Percentiles rank a stretch among this genome's conserved stretches.
Evolutionary conservation across 129 eudicot genomes (phyloP).

Genomic region (Helianthus tuberosus): DNA sequence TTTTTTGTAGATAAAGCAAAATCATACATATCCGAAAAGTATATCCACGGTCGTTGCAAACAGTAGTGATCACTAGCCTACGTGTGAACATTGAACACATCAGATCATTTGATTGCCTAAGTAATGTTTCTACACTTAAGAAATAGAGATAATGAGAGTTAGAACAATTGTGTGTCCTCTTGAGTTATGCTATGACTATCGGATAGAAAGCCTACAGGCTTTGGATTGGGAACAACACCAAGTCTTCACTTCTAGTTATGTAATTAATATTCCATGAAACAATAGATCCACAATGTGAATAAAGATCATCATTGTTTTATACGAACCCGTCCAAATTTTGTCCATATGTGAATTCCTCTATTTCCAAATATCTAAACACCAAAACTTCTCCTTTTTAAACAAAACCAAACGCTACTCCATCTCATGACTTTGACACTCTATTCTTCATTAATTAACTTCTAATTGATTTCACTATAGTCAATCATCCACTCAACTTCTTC

Average conservation of each 20-base stretch:
- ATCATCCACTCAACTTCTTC: too few relatives aligned
- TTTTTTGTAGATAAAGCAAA: too few relatives aligned
- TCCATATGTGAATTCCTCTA: too few relatives aligned
- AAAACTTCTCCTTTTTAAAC: not conserved
- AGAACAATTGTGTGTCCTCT: too few relatives aligned
- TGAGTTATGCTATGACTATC: too few relatives aligned
- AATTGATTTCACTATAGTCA: not conserved
- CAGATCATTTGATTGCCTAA: too few relatives aligned
- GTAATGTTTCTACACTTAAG: too few relatives aligned
- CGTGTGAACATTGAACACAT: too few relatives aligned
- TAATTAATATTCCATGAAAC: not conserved
- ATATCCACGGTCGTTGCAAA: too few relatives aligned
- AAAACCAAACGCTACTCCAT: not conserved
- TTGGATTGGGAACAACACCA: not conserved
- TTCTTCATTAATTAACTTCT: not conserved
- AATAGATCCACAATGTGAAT: not conserved
- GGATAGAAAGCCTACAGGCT: not conserved
- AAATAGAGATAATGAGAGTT: too few relatives aligned
- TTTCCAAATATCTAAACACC: not conserved
- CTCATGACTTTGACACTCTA: not conserved
- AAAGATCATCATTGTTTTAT: not conserved
- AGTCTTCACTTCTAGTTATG: not conserved
- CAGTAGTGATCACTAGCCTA: too few relatives aligned
- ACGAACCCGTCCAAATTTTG: not conserved
- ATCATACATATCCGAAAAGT: too few relatives aligned